Percentiles rank a stretch among this genome's conserved stretches.
These are phyloP conservation scores for Xylaria telfairii DNA, from an alignment of 495 filamentous ascomycete genomes.

Conservation along the genomic window DNA sequence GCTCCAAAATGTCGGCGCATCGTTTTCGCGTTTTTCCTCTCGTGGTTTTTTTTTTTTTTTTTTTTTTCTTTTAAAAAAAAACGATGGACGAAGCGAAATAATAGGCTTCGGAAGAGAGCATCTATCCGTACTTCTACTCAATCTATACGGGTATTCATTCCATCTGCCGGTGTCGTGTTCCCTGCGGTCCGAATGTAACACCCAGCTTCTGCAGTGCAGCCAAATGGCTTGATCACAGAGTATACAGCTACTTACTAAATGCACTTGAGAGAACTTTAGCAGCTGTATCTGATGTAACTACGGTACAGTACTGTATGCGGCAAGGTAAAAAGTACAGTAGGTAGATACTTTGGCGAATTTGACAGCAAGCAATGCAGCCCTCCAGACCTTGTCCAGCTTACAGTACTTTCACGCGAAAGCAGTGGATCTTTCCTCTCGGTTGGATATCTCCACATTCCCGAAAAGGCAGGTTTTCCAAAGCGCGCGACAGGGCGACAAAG, in stretches of 20 bases:
- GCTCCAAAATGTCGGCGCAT: constrained; percentile 15
- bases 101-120: not conserved
- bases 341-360: not conserved
- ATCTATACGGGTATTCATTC: not conserved
- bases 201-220: constrained; percentile 20
- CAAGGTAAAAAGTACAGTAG: too few relatives aligned
- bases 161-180: constrained; percentile 3
- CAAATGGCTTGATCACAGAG: not conserved
- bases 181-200: not conserved
- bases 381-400: not conserved
- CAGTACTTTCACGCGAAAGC: not conserved
- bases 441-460: constrained; percentile 20
- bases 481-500: too few relatives aligned
- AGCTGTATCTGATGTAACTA: too few relatives aligned
- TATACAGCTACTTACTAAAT: not conserved
- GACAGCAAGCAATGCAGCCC: constrained; percentile 14
- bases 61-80: not conserved
- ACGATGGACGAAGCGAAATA: not conserved
- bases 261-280: too few relatives aligned
- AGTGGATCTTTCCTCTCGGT: constrained; percentile 9
- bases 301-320: too few relatives aligned
- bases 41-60: too few relatives aligned
- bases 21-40: not conserved
- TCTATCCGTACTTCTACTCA: not conserved
- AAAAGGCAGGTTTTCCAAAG: constrained; percentile 14